Conservation (phyloP, 1,139 yeast species). For the Suhomyces atakaporum region DNA sequence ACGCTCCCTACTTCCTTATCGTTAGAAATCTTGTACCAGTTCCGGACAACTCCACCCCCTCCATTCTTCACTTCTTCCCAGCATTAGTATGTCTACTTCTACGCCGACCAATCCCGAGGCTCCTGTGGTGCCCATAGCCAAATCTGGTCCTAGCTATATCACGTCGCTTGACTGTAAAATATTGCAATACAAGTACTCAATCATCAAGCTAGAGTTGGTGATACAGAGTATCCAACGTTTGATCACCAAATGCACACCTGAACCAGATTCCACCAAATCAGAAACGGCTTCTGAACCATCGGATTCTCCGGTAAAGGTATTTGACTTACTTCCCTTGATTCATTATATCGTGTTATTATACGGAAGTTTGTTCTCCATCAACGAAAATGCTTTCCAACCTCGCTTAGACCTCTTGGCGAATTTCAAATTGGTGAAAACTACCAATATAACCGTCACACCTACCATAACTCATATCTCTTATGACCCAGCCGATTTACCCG, state of each 20-base stretch:
- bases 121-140: background rate
- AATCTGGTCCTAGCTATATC: conserved; percentile 13
- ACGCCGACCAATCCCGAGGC: background rate
- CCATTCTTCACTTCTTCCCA: conserved; percentile 4
- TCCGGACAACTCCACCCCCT: background rate
- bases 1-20: no score
- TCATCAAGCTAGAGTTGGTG: conserved; percentile 32
- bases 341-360: conserved; percentile 42
- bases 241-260: conserved; percentile 9
- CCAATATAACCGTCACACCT: conserved; percentile 35
- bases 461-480: conserved; percentile 44
- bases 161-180: conserved; percentile 37
- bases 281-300: background rate
- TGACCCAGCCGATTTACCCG: conserved; percentile 35
- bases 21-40: no score
- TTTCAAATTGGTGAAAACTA: conserved; percentile 39
- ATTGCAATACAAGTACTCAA: conserved; percentile 44
- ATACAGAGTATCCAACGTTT: conserved; percentile 22
- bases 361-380: conserved; percentile 51
- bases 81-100: conserved; percentile 6
- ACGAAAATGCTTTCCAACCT: conserved; percentile 46
- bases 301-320: conserved; percentile 1
- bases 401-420: conserved; percentile 45
- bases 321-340: conserved; percentile 27
- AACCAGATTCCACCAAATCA: conserved; percentile 2